A percentile compares a stretch with the other conserved stretches of the same genome.
These are phyloP conservation scores for Corniculantispora saksenae DNA, from an alignment of 2,329 filamentous ascomycete genomes.

Conservation along the genomic window DNA sequence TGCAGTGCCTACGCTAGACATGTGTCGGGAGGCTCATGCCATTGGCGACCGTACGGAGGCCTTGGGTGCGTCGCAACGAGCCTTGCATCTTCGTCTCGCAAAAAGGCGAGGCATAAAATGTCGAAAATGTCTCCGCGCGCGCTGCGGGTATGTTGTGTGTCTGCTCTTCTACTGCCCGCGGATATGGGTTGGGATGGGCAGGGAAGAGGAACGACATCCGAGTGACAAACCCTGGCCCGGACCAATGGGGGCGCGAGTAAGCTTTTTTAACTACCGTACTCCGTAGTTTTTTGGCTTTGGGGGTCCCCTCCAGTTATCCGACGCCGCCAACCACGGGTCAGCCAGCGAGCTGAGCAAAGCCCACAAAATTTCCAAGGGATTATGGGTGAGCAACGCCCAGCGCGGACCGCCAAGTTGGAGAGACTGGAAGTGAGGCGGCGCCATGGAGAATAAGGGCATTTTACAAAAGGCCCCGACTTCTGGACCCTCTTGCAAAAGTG, in stretches of 20 bases:
- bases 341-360: background rate
- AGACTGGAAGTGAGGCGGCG: background rate
- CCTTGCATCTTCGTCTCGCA: background rate
- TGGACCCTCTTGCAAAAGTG: background rate
- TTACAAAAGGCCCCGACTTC: constrained; percentile 3
- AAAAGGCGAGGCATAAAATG: background rate
- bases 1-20: constrained; percentile 4
- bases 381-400: background rate
- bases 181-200: background rate
- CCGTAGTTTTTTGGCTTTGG: background rate
- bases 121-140: background rate
- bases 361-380: background rate
- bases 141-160: background rate
- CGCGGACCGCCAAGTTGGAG: constrained; percentile 7
- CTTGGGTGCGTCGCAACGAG: background rate
- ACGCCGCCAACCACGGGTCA: background rate
- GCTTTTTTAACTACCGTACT: background rate
- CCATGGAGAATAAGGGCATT: background rate
- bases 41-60: background rate
- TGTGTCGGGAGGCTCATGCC: background rate
- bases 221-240: background rate
- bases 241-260: background rate
- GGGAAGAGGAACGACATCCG: background rate
- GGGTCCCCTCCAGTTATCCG: background rate
- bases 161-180: background rate